Evolutionary conservation across 129 eudicot species (phyloP).

Genomic region (Flaveria ramosissima): DNA sequence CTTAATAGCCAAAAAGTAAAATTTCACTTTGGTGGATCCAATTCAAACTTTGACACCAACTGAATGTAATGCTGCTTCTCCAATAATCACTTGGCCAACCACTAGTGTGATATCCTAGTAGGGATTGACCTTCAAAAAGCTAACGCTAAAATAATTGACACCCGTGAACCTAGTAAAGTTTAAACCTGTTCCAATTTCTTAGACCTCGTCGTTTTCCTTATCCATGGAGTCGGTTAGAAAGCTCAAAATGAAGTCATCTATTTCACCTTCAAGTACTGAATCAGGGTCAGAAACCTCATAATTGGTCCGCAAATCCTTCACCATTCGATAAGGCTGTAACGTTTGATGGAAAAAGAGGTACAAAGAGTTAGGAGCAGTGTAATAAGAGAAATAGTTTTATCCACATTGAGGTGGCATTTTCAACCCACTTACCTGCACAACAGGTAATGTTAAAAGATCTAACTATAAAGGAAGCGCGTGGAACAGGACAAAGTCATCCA

Average conservation of each 20-base stretch:
- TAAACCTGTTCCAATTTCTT: neutral
- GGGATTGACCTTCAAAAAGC: neutral
- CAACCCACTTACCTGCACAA: neutral
- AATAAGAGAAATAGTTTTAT: no score
- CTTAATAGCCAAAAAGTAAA: slow-evolving; percentile 4
- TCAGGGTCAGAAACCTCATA: slow-evolving; percentile 91
- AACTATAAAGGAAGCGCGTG: no score
- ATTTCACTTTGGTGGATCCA: slow-evolving; percentile 3
- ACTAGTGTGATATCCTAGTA: neutral
- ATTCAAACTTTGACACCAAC: neutral
- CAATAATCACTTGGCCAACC: slow-evolving; percentile 6
- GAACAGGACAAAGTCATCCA: no score
- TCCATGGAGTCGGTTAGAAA: slow-evolving; percentile 76
- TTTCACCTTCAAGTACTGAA: slow-evolving; percentile 83
- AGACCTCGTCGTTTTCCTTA: slow-evolving; percentile 50
- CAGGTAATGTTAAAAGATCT: no score
- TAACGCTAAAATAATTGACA: neutral
- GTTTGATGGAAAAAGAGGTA: neutral
- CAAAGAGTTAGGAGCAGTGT: neutral
- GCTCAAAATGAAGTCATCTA: slow-evolving; percentile 83
- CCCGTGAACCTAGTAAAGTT: neutral
- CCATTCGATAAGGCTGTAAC: slow-evolving; percentile 90
- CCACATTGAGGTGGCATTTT: neutral
- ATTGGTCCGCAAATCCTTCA: slow-evolving; percentile 82
- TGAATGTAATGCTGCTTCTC: neutral